These are phyloP conservation scores for Penicillium flavigenum DNA, from an alignment of 495 filamentous ascomycete species.

Conservation along the genomic window DNA sequence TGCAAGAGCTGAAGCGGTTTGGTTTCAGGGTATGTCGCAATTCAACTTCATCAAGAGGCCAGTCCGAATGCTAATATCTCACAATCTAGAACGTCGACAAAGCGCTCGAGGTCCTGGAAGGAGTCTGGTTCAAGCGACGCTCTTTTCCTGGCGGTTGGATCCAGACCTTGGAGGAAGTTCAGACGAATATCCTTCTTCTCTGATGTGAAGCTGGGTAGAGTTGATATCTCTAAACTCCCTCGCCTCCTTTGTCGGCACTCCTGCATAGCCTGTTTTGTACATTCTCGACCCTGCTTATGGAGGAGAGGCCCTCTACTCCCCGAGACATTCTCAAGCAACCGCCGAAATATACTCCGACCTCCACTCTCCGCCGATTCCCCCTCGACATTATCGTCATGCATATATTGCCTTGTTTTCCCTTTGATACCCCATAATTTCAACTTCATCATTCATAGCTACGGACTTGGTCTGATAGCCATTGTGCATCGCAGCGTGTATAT, in stretches of 20 bases:
- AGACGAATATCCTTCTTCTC: slow-evolving; percentile 37
- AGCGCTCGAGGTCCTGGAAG: slow-evolving; percentile 36
- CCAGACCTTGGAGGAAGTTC: slow-evolving; percentile 40
- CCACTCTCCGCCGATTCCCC: neutral
- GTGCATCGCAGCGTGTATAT: neutral
- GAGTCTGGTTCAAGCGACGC: slow-evolving; percentile 40
- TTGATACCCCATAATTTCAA: slow-evolving; percentile 6
- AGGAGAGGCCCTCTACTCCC: no score
- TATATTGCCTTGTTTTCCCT: neutral
- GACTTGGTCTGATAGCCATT: neutral
- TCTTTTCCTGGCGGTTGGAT: slow-evolving; percentile 42
- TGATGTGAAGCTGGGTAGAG: slow-evolving; percentile 4
- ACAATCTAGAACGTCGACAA: slow-evolving; percentile 37
- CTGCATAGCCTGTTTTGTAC: no score
- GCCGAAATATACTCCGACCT: neutral
- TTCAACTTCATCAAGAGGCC: neutral
- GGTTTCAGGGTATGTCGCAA: slow-evolving; percentile 35
- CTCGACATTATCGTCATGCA: neutral
- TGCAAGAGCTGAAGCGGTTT: slow-evolving; percentile 37
- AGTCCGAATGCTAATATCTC: slow-evolving; percentile 7
- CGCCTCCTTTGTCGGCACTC: neutral
- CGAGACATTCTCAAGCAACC: no score
- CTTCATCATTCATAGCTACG: neutral
- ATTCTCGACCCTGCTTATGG: no score
- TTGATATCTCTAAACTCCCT: neutral